Conservation (phyloP, 2,329 filamentous ascomycete species). For the Chalaropsis thielavioides region DNA sequence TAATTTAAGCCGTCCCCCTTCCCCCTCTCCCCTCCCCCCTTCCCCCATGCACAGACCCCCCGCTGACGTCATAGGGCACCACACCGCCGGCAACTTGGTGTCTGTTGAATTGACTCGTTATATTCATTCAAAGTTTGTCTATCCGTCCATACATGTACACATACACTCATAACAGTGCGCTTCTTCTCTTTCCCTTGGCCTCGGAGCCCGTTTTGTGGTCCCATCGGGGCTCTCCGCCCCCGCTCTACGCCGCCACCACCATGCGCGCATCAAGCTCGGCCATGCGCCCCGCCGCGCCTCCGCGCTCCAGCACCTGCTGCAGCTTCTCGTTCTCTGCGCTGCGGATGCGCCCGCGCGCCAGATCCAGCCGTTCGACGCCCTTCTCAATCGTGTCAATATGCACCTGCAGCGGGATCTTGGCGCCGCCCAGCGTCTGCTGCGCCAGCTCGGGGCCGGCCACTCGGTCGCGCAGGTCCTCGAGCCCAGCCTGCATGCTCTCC, state of each 20-base stretch:
- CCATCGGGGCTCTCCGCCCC: too few relatives aligned
- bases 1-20: not conserved
- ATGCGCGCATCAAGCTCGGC: not conserved
- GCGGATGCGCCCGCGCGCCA: constrained; percentile 44
- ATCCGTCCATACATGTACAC: constrained; percentile 4
- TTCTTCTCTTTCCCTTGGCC: not conserved
- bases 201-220: too few relatives aligned
- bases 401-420: constrained; percentile 47
- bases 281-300: constrained; percentile 22
- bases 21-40: too few relatives aligned
- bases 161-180: not conserved
- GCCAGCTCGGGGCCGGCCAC: constrained; percentile 52
- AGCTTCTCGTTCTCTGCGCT: constrained; percentile 45
- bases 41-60: not conserved
- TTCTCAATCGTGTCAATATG: constrained; percentile 63
- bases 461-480: constrained; percentile 57
- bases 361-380: constrained; percentile 57
- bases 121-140: constrained; percentile 9
- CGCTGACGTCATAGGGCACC: constrained; percentile 1
- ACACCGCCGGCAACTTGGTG: too few relatives aligned
- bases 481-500: constrained; percentile 53
- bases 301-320: constrained; percentile 36
- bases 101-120: not conserved
- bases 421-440: constrained; percentile 29
- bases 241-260: not conserved